Percentiles rank a stretch among this genome's conserved stretches.
These are phyloP conservation scores for Excoecaria agallocha DNA, from an alignment of 345 rosid genomes.

Conservation along the genomic window DNA sequence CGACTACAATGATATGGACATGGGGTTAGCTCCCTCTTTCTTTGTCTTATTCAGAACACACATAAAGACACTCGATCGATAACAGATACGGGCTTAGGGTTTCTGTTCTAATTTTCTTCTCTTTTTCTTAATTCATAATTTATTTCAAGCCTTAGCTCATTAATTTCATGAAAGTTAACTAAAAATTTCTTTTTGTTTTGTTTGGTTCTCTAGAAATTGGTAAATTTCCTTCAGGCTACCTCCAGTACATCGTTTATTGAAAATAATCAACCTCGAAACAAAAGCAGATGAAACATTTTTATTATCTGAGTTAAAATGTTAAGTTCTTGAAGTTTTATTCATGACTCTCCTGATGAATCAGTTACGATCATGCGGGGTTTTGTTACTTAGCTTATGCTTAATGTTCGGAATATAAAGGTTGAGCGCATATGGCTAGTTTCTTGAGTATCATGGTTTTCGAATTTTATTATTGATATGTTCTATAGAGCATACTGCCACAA, in stretches of 20 bases:
- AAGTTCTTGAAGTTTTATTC: background rate
- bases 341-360: background rate
- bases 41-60: background rate
- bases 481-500: background rate
- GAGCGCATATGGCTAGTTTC: background rate
- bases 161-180: background rate
- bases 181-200: background rate
- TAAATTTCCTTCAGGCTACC: no score
- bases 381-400: background rate
- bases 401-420: background rate
- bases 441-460: background rate
- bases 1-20: conserved; percentile 58
- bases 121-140: background rate
- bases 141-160: background rate
- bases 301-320: background rate
- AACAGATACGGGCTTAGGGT: background rate
- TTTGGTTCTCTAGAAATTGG: background rate
- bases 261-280: background rate
- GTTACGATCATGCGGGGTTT: background rate
- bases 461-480: background rate
- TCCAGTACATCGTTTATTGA: background rate
- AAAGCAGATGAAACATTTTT: background rate
- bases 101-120: background rate
- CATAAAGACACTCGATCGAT: background rate
- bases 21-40: conserved; percentile 39